A percentile compares a stretch with the other conserved stretches of the same genome.
phyloP scores from a whole-genome alignment of 345 rosid species.

The Syzygium grande region DNA sequence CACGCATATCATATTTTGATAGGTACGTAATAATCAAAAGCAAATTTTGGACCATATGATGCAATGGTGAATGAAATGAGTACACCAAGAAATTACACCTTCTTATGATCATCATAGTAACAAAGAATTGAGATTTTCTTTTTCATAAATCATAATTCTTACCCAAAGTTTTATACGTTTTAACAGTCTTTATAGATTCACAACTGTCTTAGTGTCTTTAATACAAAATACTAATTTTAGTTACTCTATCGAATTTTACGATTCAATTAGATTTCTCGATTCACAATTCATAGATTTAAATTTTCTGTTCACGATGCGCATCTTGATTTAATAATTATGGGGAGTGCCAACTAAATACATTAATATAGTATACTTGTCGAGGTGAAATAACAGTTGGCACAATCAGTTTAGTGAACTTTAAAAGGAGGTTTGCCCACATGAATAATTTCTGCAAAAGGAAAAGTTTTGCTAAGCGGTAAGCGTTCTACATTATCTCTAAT shows the following conservation, averaged over 20 bases:
- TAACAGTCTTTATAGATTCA: neutral
- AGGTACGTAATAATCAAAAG: neutral
- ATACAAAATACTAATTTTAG: neutral
- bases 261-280: no score
- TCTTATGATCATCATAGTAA: neutral
- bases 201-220: neutral
- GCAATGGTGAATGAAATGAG: neutral
- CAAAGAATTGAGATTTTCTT: neutral
- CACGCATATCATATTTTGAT: neutral
- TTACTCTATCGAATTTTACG: neutral
- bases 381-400: no score
- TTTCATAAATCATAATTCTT: neutral
- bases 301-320: no score
- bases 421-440: no score
- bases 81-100: neutral
- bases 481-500: no score
- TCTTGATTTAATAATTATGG: no score
- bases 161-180: neutral
- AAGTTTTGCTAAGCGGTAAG: no score
- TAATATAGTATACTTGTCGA: no score
- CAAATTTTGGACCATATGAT: neutral
- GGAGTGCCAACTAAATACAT: no score
- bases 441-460: no score
- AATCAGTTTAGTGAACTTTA: no score
- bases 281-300: no score